Percentiles rank a stretch among this genome's conserved stretches.
These are phyloP conservation scores for Cymbidium sinense DNA, from an alignment of 106 monocot genomes.

Conservation along the genomic window DNA sequence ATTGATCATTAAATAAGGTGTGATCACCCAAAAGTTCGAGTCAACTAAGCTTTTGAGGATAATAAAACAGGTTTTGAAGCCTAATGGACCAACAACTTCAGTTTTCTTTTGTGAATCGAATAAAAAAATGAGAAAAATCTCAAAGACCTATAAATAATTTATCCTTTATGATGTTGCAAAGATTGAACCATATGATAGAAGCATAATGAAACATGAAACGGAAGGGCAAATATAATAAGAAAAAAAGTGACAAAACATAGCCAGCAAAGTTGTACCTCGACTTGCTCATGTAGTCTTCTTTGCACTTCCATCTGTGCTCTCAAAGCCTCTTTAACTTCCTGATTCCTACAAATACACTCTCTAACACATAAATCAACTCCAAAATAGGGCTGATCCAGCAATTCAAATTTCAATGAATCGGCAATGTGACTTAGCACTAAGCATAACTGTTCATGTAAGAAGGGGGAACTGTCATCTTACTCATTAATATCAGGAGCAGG, in stretches of 20 bases:
- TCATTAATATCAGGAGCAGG: conserved; percentile 74
- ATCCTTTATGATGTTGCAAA: neutral
- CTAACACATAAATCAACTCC: neutral
- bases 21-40: neutral
- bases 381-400: neutral
- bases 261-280: conserved; percentile 55
- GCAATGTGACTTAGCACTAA: neutral
- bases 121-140: neutral
- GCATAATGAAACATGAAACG: neutral
- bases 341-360: conserved; percentile 39
- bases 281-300: conserved; percentile 88
- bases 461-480: conserved; percentile 38
- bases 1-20: neutral
- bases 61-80: neutral
- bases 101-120: neutral
- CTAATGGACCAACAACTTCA: neutral
- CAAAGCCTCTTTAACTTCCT: conserved; percentile 93
- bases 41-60: neutral
- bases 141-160: neutral
- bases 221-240: neutral
- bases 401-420: neutral
- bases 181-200: neutral
- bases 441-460: neutral
- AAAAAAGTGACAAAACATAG: neutral
- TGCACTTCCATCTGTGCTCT: conserved; percentile 98